A percentile compares a stretch with the other conserved stretches of the same genome.
These are phyloP conservation scores for Hondaea fermentalgiana DNA, from an alignment of 108 stramenopile species.

Conservation along the genomic window DNA sequence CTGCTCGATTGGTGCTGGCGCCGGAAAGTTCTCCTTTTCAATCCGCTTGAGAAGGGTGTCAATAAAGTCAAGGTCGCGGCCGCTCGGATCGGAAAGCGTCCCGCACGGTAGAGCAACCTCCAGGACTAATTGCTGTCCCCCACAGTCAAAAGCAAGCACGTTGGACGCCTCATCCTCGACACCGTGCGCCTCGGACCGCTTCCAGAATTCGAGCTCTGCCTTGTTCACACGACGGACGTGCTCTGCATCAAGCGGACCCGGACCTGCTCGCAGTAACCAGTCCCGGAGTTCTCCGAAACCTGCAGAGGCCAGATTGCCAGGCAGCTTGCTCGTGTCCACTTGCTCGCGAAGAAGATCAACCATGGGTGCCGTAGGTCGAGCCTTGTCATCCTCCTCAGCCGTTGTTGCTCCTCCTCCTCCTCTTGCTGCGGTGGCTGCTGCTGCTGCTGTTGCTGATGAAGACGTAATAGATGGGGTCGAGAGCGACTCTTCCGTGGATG, in stretches of 20 bases:
- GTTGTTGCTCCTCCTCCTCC: too few species aligned
- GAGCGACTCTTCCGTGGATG: too few species aligned
- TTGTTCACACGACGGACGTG: constrained; percentile 82
- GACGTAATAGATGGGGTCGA: too few species aligned
- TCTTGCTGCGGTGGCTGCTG: too few species aligned
- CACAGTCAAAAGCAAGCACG: constrained; percentile 91
- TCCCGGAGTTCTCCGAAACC: constrained; percentile 90
- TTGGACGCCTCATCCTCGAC: constrained; percentile 32
- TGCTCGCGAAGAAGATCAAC: constrained; percentile 50
- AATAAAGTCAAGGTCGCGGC: constrained; percentile 70
- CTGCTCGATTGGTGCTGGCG: constrained; percentile 92
- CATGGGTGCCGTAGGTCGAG: constrained; percentile 37
- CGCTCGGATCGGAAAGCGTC: constrained; percentile 54
- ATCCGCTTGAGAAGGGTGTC: constrained; percentile 65
- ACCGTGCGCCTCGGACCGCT: constrained; percentile 54
- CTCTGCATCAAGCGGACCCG: constrained; percentile 65
- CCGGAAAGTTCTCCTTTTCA: constrained; percentile 67
- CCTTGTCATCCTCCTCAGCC: too few species aligned
- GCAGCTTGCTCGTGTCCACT: constrained; percentile 25
- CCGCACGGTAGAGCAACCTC: constrained; percentile 88
- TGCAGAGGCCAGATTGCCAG: constrained; percentile 54
- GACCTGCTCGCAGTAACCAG: constrained; percentile 60
- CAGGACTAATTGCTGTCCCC: constrained; percentile 93
- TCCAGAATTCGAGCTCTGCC: constrained; percentile 94
- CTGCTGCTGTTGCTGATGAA: too few species aligned